Percentiles rank a stretch among this genome's conserved stretches.
Evolutionary conservation across 306 rosid species (phyloP).

Genomic region (Vachellia collinsii): DNA sequence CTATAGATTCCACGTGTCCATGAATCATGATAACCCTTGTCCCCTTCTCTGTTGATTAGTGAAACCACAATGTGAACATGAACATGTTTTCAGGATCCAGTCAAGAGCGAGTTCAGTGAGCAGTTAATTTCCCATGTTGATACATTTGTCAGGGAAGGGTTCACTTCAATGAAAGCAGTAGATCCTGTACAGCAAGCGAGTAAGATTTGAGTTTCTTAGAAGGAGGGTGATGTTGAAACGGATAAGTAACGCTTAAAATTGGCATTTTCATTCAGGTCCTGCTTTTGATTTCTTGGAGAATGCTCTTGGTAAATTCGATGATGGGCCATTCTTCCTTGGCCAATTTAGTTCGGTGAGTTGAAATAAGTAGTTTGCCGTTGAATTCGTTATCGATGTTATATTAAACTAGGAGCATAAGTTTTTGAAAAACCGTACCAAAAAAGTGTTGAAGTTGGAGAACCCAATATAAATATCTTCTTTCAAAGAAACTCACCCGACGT

Average conservation of each 20-base stretch:
- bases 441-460: no score
- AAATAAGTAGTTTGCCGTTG: not conserved
- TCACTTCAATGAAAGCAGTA: constrained; percentile 46
- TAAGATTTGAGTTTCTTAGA: constrained; percentile 27
- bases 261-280: constrained; percentile 36
- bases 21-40: not conserved
- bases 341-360: constrained; percentile 60
- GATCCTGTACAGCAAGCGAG: constrained; percentile 48
- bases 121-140: constrained; percentile 55
- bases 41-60: not conserved
- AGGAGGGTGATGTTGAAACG: not conserved
- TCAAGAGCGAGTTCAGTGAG: constrained; percentile 52
- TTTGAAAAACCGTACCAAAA: no score
- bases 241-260: not conserved
- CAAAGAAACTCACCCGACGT: no score
- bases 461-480: no score
- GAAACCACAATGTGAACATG: not conserved
- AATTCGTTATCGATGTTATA: not conserved
- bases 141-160: constrained; percentile 32
- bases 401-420: not conserved
- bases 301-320: constrained; percentile 55
- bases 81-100: constrained; percentile 54
- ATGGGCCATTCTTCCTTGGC: constrained; percentile 67
- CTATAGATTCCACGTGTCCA: not conserved
- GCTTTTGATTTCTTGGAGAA: constrained; percentile 70